phyloP scores from a whole-genome alignment of 2,329 filamentous ascomycete genomes.

The Neopestalotiopsis clavispora region DNA sequence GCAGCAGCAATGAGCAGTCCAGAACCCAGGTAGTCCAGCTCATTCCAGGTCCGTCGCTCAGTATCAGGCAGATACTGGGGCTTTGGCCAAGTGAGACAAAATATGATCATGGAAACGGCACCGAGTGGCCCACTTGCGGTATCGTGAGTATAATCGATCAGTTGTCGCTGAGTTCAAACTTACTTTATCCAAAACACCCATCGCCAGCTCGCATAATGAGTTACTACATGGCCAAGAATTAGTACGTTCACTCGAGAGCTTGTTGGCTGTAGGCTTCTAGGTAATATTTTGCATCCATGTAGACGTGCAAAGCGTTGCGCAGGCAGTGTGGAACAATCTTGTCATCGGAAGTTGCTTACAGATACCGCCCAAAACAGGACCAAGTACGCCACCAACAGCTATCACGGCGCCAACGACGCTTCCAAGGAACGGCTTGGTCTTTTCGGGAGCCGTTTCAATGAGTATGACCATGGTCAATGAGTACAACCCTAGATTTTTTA shows the following conservation, averaged over 20 bases:
- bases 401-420: constrained; percentile 54
- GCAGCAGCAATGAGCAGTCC: constrained; percentile 58
- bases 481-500: constrained; percentile 47
- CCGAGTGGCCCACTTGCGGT: constrained; percentile 55
- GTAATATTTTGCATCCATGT: too few relatives aligned
- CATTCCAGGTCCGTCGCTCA: constrained; percentile 48
- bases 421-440: constrained; percentile 47
- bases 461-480: constrained; percentile 61
- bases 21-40: constrained; percentile 59
- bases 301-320: not conserved
- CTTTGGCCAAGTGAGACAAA: constrained; percentile 56
- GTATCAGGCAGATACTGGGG: constrained; percentile 42
- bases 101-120: constrained; percentile 48
- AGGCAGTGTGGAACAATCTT: not conserved
- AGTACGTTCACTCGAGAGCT: not conserved
- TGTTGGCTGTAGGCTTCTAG: not conserved
- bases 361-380: constrained; percentile 56
- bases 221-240: constrained; percentile 33
- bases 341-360: not conserved
- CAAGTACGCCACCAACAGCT: constrained; percentile 53
- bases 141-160: constrained; percentile 24
- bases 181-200: constrained; percentile 67
- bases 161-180: constrained; percentile 24
- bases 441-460: constrained; percentile 51
- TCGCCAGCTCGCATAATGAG: constrained; percentile 54